Base-by-base conservation (phyloP, 1,284 basidiomycete species). In the Trametes hirsuta region DNA sequence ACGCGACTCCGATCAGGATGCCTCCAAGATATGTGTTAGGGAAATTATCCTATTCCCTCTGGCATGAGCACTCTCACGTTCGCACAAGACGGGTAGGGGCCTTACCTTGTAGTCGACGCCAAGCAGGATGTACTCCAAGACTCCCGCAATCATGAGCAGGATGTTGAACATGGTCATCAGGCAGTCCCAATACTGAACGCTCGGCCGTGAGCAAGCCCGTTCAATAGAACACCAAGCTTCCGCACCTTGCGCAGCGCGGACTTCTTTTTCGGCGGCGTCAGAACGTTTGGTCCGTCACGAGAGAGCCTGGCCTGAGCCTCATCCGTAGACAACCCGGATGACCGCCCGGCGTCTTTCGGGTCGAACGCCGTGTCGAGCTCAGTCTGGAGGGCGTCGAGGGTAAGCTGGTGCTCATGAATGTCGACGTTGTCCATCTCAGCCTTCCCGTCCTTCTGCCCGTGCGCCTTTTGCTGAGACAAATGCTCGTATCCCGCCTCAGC, bases 211-310 rank as follows among this genome's bases (percentile, higher is more conserved):
- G 54, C 60, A 12, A 59, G 55, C 39, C 53, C 21, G 56, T 41
- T 37, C 39, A 47, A 24, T 22, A 55, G 39, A 40, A 49, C 40
- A 59, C 54, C 35, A 30, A 15, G 15, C 14, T 35, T 55, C 62
- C 74, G 34, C 61, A 86, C 87, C 81, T 87, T 87, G 65, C 81
- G 79, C 14, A 87, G 69, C 36, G 85, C 84, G 46, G 84, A 86
- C 68, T 85, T 86, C 72, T 85, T 87, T 72, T 82, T 84, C 1
- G 86, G 85, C n/a, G 86, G 86, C 3, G 86, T 88, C 45, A 88
- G 77, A 40, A 86, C 69, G 68, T 88, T 88, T 37, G 71, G 79
- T 1, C 87, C 86, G 69, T 87, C 81, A 25, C 77, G 76, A 39
- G 76, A 71, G 14, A 88, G 78, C 53, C 86, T 79, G 11, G 68